These are phyloP conservation scores for Yamadazyma sp. DNA, from an alignment of 805 yeast genomes.

Conservation along the genomic window DNA sequence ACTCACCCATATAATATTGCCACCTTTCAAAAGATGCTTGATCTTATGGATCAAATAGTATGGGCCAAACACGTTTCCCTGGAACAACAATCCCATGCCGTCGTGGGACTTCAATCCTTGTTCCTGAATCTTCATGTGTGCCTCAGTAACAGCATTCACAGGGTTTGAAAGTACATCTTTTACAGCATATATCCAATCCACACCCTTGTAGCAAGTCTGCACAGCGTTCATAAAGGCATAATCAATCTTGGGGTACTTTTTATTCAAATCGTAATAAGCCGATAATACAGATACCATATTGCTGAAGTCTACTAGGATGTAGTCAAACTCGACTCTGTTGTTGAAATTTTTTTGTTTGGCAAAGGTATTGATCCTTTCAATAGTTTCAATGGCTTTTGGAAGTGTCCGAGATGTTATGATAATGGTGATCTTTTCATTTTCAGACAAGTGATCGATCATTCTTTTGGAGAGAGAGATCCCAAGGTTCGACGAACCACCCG, in stretches of 20 bases:
- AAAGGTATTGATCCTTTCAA: constrained; percentile 53
- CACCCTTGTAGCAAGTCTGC: constrained; percentile 82
- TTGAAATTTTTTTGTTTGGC: constrained; percentile 36
- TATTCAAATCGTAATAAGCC: constrained; percentile 68
- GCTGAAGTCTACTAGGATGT: constrained; percentile 83
- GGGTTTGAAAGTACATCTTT: constrained; percentile 68
- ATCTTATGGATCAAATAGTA: constrained; percentile 76
- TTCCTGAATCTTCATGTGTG: constrained; percentile 80
- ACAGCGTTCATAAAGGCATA: constrained; percentile 87
- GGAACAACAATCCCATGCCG: constrained; percentile 84
- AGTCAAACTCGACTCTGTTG: constrained; percentile 78
- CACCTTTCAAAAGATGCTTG: constrained; percentile 53
- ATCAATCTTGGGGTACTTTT: constrained; percentile 67
- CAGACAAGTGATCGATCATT: constrained; percentile 59
- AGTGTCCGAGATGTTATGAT: constrained; percentile 88
- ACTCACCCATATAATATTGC: constrained; percentile 80
- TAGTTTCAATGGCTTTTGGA: constrained; percentile 78
- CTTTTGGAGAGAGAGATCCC: constrained; percentile 87
- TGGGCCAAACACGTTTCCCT: constrained; percentile 96
- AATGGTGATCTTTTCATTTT: constrained; percentile 61
- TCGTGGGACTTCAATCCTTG: constrained; percentile 76
- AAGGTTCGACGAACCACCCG: constrained; percentile 57
- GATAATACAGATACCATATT: constrained; percentile 81
- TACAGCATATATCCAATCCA: constrained; percentile 80
- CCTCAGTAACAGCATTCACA: constrained; percentile 80